phyloP scores from a whole-genome alignment of 305 asterid species.

The Plantago coronopus region DNA sequence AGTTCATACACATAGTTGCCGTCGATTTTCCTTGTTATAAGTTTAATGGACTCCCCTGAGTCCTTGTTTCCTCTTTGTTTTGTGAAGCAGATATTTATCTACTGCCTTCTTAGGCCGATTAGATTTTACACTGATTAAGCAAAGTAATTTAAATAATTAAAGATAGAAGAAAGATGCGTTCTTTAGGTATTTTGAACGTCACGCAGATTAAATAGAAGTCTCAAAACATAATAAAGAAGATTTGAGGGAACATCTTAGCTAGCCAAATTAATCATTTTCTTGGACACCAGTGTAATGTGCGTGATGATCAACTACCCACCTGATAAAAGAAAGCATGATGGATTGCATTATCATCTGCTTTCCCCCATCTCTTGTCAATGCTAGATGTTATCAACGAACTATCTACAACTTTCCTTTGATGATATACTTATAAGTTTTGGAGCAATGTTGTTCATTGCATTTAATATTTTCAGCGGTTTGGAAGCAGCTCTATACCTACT shows the following conservation, averaged over 20 bases:
- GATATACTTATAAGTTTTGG: slow-evolving; percentile 7
- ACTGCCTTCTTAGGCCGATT: not conserved
- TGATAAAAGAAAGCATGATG: not conserved
- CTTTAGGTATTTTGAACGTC: too few species aligned
- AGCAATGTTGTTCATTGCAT: slow-evolving; percentile 4
- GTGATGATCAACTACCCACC: not conserved
- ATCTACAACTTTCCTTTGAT: slow-evolving; percentile 7
- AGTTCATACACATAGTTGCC: too few species aligned
- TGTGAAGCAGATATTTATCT: not conserved
- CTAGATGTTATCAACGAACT: slow-evolving; percentile 4
- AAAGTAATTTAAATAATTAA: not conserved
- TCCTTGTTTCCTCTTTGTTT: too few species aligned
- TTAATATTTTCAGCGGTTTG: slow-evolving; percentile 71
- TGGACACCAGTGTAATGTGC: not conserved
- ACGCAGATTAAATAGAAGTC: too few species aligned
- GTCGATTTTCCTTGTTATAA: too few species aligned
- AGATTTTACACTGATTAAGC: not conserved
- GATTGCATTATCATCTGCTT: not conserved
- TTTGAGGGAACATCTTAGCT: not conserved
- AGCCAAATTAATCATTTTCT: not conserved
- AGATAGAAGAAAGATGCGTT: not conserved
- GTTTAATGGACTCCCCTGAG: too few species aligned
- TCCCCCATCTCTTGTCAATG: not conserved
- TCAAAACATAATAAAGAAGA: not conserved
- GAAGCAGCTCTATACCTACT: slow-evolving; percentile 91